Evolutionary conservation across 2,329 filamentous ascomycete species (phyloP), one percentile per base, ranked within the genome.

Genomic region (Dryadomyces sulphureus): DNA sequence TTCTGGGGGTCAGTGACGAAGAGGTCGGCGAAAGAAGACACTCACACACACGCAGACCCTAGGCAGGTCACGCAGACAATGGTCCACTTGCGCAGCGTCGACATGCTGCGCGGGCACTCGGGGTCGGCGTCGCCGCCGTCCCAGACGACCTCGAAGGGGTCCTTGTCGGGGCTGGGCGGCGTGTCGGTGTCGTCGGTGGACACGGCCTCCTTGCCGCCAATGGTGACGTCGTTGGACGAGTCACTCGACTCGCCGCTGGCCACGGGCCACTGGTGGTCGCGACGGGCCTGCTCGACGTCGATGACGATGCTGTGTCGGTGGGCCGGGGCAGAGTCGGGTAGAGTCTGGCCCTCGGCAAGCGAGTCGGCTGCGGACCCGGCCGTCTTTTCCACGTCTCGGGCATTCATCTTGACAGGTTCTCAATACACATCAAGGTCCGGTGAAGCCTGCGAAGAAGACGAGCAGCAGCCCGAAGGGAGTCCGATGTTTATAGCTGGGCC

Each of bases 11-110:
- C n/a, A n/a, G n/a, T n/a, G n/a, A n/a, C n/a, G 27, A 32, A 32
- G 27, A 14, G 7, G 27, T 32, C 27, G 16, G 27, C 27, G 16
- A 32, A 43, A 24, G 21, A 17, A 14, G 14, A 40, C n/a, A 79
- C 84, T 71, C 72, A 89, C 82, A 94, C 88, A 61, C 85, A 90
- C 49, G 92, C 69, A 41, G 84, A 84, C 7, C 81, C 83, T 46
- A 72, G 59, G 9, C 80, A 79, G n/a, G 88, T 72, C 48, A 94
- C 81, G 32, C 78, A 54, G 1, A 89, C 79, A 50, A 94, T 81
- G 25, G 78, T 47, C 90, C 90, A 95, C 58, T 89, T 89, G 50
- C 77, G 73, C n/a, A 63, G 58, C 17, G 61, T 70, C 16, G 62
- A 65, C 66, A 86, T 78, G 59, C 75, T 86, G 48, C 81, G 76